These are phyloP conservation scores for Amylocystis lapponica DNA, from an alignment of 768 basidiomycete genomes.

Conservation along the genomic window DNA sequence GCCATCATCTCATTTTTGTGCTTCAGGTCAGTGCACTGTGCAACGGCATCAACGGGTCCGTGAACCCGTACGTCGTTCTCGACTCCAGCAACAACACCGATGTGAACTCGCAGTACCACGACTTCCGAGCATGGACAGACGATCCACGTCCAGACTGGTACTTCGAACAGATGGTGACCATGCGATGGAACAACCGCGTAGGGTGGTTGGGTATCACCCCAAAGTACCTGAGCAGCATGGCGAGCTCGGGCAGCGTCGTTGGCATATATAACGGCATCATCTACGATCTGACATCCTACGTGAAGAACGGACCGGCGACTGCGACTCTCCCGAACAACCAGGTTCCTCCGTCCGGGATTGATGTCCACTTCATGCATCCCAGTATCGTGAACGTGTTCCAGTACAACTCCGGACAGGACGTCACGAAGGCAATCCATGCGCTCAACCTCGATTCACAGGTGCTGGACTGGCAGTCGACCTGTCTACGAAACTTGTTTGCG, in stretches of 20 bases:
- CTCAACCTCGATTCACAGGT: conserved; percentile 55
- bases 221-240: conserved; percentile 67
- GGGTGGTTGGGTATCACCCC: conserved; percentile 87
- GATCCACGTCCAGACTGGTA: conserved; percentile 99
- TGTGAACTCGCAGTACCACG: conserved; percentile 80
- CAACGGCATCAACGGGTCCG: conserved; percentile 71
- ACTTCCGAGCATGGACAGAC: conserved; percentile 85
- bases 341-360: conserved; percentile 29
- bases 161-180: conserved; percentile 86
- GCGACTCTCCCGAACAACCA: conserved; percentile 43
- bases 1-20: not conserved
- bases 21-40: conserved; percentile 85
- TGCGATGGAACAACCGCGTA: conserved; percentile 85
- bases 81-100: conserved; percentile 74
- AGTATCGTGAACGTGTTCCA: conserved; percentile 71
- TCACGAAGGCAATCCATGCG: conserved; percentile 67
- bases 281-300: conserved; percentile 83
- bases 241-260: conserved; percentile 53
- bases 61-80: conserved; percentile 74
- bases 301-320: conserved; percentile 57
- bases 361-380: conserved; percentile 68
- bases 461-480: conserved; percentile 72
- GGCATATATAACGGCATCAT: conserved; percentile 85
- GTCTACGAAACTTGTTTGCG: conserved; percentile 89
- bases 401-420: conserved; percentile 66